phyloP scores from a whole-genome alignment of 331 rosid species.

The Phaseolus coccineus region DNA sequence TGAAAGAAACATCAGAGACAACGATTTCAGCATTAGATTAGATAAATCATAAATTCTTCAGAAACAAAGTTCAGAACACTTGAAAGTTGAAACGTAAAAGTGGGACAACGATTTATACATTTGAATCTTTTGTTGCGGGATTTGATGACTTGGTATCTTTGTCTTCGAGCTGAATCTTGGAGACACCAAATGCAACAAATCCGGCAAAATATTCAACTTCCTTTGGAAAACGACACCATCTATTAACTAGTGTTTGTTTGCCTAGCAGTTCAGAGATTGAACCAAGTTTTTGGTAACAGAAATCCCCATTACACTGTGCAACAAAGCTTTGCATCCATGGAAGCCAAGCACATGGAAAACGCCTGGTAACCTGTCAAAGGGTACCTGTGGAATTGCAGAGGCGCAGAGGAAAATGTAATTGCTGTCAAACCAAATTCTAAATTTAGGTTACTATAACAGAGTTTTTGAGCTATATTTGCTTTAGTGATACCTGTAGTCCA shows the following conservation, averaged over 20 bases:
- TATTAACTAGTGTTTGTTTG: not conserved
- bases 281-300: slow-evolving; percentile 5
- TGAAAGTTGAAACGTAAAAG: not conserved
- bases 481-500: slow-evolving; percentile 84
- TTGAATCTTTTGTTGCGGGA: too few species aligned
- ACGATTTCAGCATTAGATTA: not conserved
- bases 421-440: not conserved
- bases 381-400: slow-evolving; percentile 60
- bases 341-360: slow-evolving; percentile 86
- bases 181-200: slow-evolving; percentile 11
- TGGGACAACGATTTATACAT: not conserved
- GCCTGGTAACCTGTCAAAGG: slow-evolving; percentile 99
- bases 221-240: slow-evolving; percentile 15
- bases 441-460: not conserved
- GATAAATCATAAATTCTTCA: not conserved
- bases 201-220: not conserved
- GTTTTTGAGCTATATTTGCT: not conserved
- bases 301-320: slow-evolving; percentile 61
- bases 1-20: not conserved
- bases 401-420: slow-evolving; percentile 36
- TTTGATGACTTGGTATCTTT: not conserved
- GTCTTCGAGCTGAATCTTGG: not conserved
- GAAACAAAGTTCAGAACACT: not conserved
- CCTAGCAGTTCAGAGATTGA: slow-evolving; percentile 46
- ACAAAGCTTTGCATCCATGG: slow-evolving; percentile 90